Base-by-base conservation (phyloP, 371 early-diverging fungal species). In the Haplosporangium sp. region DNA sequence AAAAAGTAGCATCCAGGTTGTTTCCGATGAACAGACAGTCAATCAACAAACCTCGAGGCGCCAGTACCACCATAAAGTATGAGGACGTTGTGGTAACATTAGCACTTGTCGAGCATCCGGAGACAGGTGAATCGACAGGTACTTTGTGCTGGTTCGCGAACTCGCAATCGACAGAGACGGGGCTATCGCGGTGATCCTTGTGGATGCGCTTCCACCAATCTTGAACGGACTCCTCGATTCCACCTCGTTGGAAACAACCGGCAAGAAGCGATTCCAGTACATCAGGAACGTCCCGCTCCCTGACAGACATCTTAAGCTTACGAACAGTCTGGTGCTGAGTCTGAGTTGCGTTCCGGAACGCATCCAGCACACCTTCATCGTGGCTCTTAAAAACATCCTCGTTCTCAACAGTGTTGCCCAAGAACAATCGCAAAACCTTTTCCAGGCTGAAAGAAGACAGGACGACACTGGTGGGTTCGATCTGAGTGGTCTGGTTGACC, bases 381-480 rank as follows among this genome's bases (percentile, higher is more conserved):
- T 73, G 40, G 0, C n/a, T 20, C 50, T 62, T 73, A 55, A 50
- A 58, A 13, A 73, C 73, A 1, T 67, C 73, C 5, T 37, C 14
- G n/a, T 73, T 73, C 59, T 73, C 73, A 5, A 3, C 20, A 1
- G 53, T 20, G 36, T 67, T 73, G 6, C 16, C 40, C 20, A 73
- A 3, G 37, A 73, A 67, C 8, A 21, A 20, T 10, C 48, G 14
- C 56, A 64, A 13, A 10, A 64, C 9, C 5, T 11, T 11, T 1
- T 42, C 63, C 2, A 63, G 42, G 29, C 29, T 29, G 29, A 29
- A 29, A 29, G 29, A 29, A 29, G 29, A 4, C 29, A 29, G 4
- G 29, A 4, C 29, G 9, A 5, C 10, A 9, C 42, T 21, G 29
- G 46, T 11, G 18, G 43, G 6, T 7, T 21, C 8, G 13, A 37